Evolutionary conservation across 768 basidiomycete genomes (phyloP), one percentile per base, ranked within the genome.

Genomic region (Lentinula sp.): DNA sequence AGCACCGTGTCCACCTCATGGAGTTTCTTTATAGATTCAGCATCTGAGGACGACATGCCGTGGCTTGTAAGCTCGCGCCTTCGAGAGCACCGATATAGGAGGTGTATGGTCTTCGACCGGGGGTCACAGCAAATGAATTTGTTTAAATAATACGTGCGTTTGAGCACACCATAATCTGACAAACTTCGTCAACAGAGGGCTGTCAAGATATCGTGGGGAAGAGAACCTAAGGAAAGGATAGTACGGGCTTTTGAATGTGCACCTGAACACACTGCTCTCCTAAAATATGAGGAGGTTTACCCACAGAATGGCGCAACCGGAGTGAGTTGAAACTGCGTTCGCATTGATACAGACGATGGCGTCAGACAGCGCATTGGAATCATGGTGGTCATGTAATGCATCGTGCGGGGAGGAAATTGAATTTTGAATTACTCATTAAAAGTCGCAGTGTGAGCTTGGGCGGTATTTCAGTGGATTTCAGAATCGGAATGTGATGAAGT

Each of bases 161-260:
- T 23, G 16, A 56, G 54, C 54, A 56, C 54, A 56, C 54, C 54
- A 56, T 56, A 51, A 51, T 35, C 50, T 51, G 33, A 32, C 32
- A 51, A 35, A 15, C 35, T 51, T 18, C 3, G n/a, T 48, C 46
- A 48, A 43, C 16, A 18, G 2, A n/a, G 42, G 16, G n/a, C n/a
- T 23, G 20, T 12, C 46, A 48, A 18, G 18, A 23, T 20, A 48
- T 48, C 46, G 20, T 48, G 46, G 42, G 42, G 42, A 43, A 16
- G 10, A 39, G 37, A 39, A 39, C 37, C 37, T 39, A 39, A 8
- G 13, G 4, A n/a, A 43, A 43, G 16, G 42, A 43, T 43, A 43
- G 15, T 7, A 43, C 6, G 15, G 2, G 16, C 3, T 43, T n/a
- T n/a, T 16, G n/a, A 48, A 48, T 48, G n/a, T 48, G 18, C 8